A percentile compares a stretch with the other conserved stretches of the same genome.
These are phyloP conservation scores for Aspergillus pseudonomiae DNA, from an alignment of 2,329 filamentous ascomycete species.

Conservation along the genomic window DNA sequence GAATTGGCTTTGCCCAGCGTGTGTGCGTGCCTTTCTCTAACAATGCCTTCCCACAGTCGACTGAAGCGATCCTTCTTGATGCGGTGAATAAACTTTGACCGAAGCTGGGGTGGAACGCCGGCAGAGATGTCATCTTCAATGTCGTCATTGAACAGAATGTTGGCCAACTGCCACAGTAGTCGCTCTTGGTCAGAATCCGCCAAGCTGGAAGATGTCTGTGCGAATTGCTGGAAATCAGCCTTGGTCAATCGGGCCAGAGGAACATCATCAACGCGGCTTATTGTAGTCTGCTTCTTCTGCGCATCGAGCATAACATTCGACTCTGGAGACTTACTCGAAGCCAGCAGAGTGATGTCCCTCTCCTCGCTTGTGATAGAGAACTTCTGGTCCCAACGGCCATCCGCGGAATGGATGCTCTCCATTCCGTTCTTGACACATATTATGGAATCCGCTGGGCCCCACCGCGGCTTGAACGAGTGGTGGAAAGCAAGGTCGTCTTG, in stretches of 20 bases:
- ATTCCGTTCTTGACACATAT: constrained; percentile 61
- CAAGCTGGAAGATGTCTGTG: constrained; percentile 31
- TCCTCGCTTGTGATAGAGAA: constrained; percentile 46
- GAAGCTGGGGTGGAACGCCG: constrained; percentile 43
- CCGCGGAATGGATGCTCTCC: constrained; percentile 21
- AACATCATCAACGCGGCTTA: constrained; percentile 59
- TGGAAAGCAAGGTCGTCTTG: constrained; percentile 70
- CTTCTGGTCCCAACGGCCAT: constrained; percentile 55
- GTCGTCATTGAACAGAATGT: constrained; percentile 80
- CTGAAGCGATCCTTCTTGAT: constrained; percentile 53
- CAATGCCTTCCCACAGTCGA: constrained; percentile 43
- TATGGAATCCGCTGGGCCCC: constrained; percentile 74
- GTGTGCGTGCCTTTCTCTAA: constrained; percentile 66
- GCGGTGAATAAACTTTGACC: constrained; percentile 44
- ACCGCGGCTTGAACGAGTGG: constrained; percentile 74
- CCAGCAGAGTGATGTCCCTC: constrained; percentile 35
- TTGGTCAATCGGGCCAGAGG: constrained; percentile 55
- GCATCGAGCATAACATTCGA: constrained; percentile 36
- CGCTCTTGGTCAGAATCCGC: constrained; percentile 39
- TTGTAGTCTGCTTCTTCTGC: constrained; percentile 40
- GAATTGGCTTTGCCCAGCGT: constrained; percentile 67
- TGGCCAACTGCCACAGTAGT: constrained; percentile 80
- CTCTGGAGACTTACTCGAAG: constrained; percentile 27
- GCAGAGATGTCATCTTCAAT: constrained; percentile 50
- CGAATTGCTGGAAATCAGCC: constrained; percentile 38